phyloP scores from a whole-genome alignment of 2,329 filamentous ascomycete genomes.

The Colletotrichum godetiae region DNA sequence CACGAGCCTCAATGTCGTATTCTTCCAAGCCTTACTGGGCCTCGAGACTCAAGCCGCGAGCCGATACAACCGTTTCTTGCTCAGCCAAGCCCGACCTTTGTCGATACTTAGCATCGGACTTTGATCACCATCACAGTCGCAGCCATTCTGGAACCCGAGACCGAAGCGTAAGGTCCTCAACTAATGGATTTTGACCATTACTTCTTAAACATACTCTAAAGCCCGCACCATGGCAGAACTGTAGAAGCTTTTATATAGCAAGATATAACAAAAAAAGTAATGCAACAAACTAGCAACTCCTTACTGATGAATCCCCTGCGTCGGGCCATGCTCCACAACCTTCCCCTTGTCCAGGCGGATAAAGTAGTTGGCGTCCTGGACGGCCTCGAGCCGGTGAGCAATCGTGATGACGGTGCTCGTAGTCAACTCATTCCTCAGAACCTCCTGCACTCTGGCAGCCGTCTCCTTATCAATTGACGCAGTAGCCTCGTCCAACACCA shows the following conservation, averaged over 20 bases:
- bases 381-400: conserved; percentile 73
- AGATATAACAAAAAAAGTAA: background rate
- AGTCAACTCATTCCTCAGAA: conserved; percentile 65
- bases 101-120: background rate
- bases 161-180: background rate
- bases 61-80: background rate
- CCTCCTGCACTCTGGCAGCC: conserved; percentile 66
- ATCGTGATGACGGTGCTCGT: conserved; percentile 73
- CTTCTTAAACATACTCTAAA: background rate
- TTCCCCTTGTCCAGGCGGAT: conserved; percentile 63
- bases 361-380: conserved; percentile 67
- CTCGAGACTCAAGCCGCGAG: background rate
- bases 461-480: conserved; percentile 71
- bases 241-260: background rate
- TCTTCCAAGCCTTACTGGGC: background rate
- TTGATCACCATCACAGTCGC: background rate
- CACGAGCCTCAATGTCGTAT: background rate
- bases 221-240: background rate
- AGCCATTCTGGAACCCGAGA: background rate
- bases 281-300: background rate
- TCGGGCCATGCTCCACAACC: conserved; percentile 61
- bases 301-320: conserved; percentile 32
- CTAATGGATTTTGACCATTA: background rate
- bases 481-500: conserved; percentile 74
- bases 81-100: background rate